A percentile compares a stretch with the other conserved stretches of the same genome.
phyloP scores from a whole-genome alignment of 371 early-diverging fungal genomes.

The Syncephalastrum sp. region DNA sequence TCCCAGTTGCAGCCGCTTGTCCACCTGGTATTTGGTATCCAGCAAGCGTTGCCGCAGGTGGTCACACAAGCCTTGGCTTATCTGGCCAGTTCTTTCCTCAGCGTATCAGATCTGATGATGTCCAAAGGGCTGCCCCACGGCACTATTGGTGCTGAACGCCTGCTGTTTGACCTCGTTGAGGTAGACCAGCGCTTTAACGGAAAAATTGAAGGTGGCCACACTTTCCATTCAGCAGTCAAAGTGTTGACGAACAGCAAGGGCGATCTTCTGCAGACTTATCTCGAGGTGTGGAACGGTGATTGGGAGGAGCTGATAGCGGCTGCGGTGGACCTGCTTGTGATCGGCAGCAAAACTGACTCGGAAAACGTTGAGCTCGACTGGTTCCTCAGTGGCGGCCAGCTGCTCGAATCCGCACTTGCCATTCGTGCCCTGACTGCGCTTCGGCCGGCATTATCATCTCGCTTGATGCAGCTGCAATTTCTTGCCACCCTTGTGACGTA shows the following conservation, averaged over 20 bases:
- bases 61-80: conserved; percentile 39
- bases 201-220: conserved; percentile 30
- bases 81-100: conserved; percentile 27
- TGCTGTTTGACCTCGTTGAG: conserved; percentile 31
- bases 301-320: conserved; percentile 3
- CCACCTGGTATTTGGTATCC: conserved; percentile 41
- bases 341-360: conserved; percentile 17
- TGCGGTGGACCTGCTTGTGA: conserved; percentile 18
- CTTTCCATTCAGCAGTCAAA: conserved; percentile 30
- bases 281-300: conserved; percentile 4
- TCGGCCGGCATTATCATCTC: conserved; percentile 2
- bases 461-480: conserved; percentile 25
- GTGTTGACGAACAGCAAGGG: conserved; percentile 32
- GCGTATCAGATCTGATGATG: conserved; percentile 5
- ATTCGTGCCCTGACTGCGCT: conserved; percentile 17
- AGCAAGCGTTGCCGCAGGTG: conserved; percentile 28
- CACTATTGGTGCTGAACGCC: conserved; percentile 11
- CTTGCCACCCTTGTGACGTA: conserved; percentile 30
- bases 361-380: conserved; percentile 22
- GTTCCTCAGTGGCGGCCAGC: conserved; percentile 37
- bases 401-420: conserved; percentile 36
- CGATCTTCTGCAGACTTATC: conserved; percentile 28
- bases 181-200: conserved; percentile 42
- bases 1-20: conserved; percentile 41
- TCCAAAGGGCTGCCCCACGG: conserved; percentile 12